Percentiles rank a stretch among this genome's conserved stretches.
These are phyloP conservation scores for Ottelia alismoides DNA, from an alignment of 106 monocot species.

Conservation along the genomic window DNA sequence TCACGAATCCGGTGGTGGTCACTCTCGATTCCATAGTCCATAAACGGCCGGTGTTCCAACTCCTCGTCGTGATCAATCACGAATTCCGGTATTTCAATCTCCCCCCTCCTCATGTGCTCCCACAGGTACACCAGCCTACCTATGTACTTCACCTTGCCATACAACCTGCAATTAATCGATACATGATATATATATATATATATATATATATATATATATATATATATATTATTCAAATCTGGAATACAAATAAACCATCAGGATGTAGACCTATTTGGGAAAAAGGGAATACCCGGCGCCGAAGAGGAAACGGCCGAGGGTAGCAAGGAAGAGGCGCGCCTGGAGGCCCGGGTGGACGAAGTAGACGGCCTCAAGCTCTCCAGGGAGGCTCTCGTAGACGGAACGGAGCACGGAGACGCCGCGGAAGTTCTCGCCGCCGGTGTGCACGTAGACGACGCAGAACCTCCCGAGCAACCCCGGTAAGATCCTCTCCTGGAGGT, in stretches of 20 bases:
- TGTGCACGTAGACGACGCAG: too few relatives aligned
- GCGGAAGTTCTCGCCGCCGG: constrained; percentile 46
- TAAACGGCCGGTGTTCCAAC: constrained; percentile 58
- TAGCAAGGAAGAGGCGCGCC: constrained; percentile 73
- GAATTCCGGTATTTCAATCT: constrained; percentile 60
- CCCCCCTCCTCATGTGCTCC: constrained; percentile 37
- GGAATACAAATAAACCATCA: neutral
- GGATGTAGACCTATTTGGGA: neutral
- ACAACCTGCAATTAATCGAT: constrained; percentile 43
- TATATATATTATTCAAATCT: neutral
- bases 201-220: too few relatives aligned
- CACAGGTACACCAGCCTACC: constrained; percentile 58
- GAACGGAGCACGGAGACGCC: constrained; percentile 43
- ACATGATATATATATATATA: too few relatives aligned
- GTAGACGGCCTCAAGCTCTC: constrained; percentile 37
- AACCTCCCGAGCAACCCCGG: too few relatives aligned
- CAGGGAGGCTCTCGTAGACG: too few relatives aligned
- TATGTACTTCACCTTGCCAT: constrained; percentile 62
- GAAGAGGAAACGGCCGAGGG: constrained; percentile 74
- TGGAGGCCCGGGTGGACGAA: constrained; percentile 78
- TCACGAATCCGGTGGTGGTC: constrained; percentile 24
- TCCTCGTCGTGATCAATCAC: constrained; percentile 62
- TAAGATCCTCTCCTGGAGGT: too few relatives aligned
- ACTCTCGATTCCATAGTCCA: constrained; percentile 67
- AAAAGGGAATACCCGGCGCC: constrained; percentile 29